Percentiles rank a stretch among this genome's conserved stretches.
phyloP scores from a whole-genome alignment of 2,329 filamentous ascomycete genomes.

The Trichoderma polysporum region DNA sequence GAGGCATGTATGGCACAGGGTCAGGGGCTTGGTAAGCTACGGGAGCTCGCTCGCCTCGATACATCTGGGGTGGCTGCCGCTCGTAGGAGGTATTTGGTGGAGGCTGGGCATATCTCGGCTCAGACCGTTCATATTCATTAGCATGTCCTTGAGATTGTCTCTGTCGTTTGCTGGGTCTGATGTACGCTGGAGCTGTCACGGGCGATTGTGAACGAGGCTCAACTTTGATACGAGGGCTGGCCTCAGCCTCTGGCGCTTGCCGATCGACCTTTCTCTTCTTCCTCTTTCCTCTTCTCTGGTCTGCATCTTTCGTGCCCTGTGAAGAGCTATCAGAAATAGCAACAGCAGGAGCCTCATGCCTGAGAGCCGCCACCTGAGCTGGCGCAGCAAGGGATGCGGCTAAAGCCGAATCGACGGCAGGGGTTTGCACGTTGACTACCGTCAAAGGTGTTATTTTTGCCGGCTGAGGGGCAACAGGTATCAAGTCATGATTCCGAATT shows the following conservation, averaged over 20 bases:
- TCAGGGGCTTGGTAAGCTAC: conserved; percentile 36
- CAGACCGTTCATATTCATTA: conserved; percentile 32
- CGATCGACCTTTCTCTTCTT: conserved; percentile 56
- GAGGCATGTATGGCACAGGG: conserved; percentile 29
- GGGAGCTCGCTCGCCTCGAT: conserved; percentile 34
- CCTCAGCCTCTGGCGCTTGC: conserved; percentile 47
- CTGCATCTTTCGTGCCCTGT: conserved; percentile 47
- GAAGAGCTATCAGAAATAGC: conserved; percentile 63
- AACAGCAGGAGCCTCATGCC: conserved; percentile 47
- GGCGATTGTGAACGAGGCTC: conserved; percentile 66
- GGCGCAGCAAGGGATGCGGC: conserved; percentile 25
- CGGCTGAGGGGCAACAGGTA: conserved; percentile 72
- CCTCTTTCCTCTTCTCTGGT: conserved; percentile 51
- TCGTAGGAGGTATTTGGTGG: conserved; percentile 37
- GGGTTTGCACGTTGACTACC: conserved; percentile 41
- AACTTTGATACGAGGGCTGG: conserved; percentile 59
- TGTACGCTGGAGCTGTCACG: conserved; percentile 50
- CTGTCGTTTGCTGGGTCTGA: conserved; percentile 57
- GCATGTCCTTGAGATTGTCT: conserved; percentile 47
- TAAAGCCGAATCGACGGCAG: neutral
- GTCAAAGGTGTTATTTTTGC: conserved; percentile 64
- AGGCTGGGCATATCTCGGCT: conserved; percentile 46
- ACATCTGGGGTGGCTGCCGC: conserved; percentile 31
- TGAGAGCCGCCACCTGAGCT: conserved; percentile 58
- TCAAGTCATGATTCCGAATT: conserved; percentile 70